Evolutionary conservation across 768 basidiomycete genomes (phyloP), one percentile per base, ranked within the genome.

Genomic region (Sporobolomyces phaffii): DNA sequence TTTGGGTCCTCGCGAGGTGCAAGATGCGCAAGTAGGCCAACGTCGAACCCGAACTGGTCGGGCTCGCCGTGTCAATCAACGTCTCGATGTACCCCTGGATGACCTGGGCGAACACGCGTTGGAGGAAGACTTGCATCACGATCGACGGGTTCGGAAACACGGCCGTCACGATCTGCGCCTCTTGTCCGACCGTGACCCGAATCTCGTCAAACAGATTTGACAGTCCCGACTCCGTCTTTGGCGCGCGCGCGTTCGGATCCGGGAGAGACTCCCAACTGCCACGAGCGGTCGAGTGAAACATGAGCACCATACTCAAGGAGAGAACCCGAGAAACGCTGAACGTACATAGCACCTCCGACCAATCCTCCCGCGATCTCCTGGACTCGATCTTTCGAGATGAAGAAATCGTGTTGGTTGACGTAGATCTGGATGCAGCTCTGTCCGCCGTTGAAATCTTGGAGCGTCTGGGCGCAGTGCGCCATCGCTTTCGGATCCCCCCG

Each of bases 371-470:
- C 78, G 6, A 60, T 57, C 48, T 81, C 78, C 40, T 87, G 85
- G 43, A 90, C 85, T 60, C 90, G 85, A 76, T 93, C 93, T 63
- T 81, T 80, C 20, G 80, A 80, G 77, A 98, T 97, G 82, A 99
- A 99, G 81, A 99, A 99, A 77, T 98, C 96, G 73, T 99, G 96
- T 76, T 99, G 96, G 74, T 98, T 99, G 61, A 99, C 96, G 74
- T 98, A 99, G 17, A 98, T 90, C 78, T 97, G 93, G 8, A 99
- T 89, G 75, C 96, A 98, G 1, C 92, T 94, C 48, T 89, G 81
- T 13, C 96, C 96, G 9, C 96, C 96, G 71, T 99, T 99, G 80
- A 99, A 99, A 77, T 98, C 96, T 22, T 96, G 83, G 9, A 99
- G 81, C 3, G 91, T 94, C 79, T 93, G 90, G 0, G 96, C 94